phyloP scores from a whole-genome alignment of 1,139 yeast genomes.

The Kurtzmaniella quercitrusa region DNA sequence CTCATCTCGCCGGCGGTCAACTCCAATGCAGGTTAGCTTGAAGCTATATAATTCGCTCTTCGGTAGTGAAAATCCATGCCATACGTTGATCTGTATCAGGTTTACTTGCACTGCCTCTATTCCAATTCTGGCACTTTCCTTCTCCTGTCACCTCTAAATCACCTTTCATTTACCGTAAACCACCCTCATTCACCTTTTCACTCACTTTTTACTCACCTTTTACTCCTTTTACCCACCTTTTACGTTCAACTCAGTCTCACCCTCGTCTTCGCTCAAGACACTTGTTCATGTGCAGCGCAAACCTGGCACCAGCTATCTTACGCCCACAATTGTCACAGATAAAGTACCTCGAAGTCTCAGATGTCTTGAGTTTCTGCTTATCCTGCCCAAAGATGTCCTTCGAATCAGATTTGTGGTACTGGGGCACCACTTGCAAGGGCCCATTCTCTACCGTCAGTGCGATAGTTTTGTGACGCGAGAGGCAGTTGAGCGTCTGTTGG shows the following conservation, averaged over 20 bases:
- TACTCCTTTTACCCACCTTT: background rate
- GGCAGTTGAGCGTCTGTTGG: conserved; percentile 27
- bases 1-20: no score
- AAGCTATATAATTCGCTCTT: no score
- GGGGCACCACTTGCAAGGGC: conserved; percentile 8
- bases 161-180: no score
- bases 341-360: conserved; percentile 53
- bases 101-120: no score
- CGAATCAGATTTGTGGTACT: conserved; percentile 12
- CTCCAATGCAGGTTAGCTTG: no score
- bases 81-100: no score
- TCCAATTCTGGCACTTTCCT: no score
- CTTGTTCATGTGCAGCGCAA: conserved; percentile 88
- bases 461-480: conserved; percentile 23
- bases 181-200: no score
- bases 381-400: conserved; percentile 43
- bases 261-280: conserved; percentile 53
- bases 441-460: conserved; percentile 16
- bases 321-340: conserved; percentile 78
- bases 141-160: no score
- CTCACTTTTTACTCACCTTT: no score
- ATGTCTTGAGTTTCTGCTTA: conserved; percentile 32
- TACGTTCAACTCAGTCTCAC: background rate
- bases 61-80: no score
- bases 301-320: conserved; percentile 84